Evolutionary conservation across 129 eudicot species (phyloP).

Genomic region (Ambrosia trifida): DNA sequence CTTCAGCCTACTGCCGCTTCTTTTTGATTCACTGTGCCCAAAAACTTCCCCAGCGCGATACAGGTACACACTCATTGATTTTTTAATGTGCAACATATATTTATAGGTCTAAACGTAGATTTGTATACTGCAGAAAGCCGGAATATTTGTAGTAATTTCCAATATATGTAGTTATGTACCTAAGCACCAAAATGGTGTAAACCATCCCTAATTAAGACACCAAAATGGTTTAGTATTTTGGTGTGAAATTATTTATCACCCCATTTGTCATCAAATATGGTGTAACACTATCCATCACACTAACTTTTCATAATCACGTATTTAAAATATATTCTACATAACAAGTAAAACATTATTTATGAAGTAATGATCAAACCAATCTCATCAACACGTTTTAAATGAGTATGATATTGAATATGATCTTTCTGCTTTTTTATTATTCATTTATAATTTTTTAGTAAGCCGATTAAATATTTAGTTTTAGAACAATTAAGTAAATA

Average conservation of each 20-base stretch:
- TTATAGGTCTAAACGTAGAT: background rate
- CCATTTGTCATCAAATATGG: background rate
- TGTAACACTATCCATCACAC: constrained; percentile 7
- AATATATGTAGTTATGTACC: background rate
- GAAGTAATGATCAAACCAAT: background rate
- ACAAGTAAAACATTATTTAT: background rate
- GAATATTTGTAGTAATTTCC: background rate
- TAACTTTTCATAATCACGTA: background rate
- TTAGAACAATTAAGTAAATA: background rate
- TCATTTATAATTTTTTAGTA: background rate
- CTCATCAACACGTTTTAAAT: background rate
- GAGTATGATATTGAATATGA: background rate
- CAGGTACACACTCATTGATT: constrained; percentile 45
- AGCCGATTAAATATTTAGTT: constrained; percentile 2
- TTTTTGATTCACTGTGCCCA: constrained; percentile 64
- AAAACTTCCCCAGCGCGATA: constrained; percentile 46
- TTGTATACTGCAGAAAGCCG: constrained; percentile 2
- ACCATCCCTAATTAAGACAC: background rate
- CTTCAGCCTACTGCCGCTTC: constrained; percentile 75
- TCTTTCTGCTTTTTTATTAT: background rate
- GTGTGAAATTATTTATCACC: background rate
- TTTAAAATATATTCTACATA: background rate
- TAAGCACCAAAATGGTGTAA: background rate
- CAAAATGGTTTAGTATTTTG: background rate
- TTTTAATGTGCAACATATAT: constrained; percentile 1